These are phyloP conservation scores for Citeromyces hawaiiensis DNA, from an alignment of 1,139 yeast genomes.

Conservation along the genomic window DNA sequence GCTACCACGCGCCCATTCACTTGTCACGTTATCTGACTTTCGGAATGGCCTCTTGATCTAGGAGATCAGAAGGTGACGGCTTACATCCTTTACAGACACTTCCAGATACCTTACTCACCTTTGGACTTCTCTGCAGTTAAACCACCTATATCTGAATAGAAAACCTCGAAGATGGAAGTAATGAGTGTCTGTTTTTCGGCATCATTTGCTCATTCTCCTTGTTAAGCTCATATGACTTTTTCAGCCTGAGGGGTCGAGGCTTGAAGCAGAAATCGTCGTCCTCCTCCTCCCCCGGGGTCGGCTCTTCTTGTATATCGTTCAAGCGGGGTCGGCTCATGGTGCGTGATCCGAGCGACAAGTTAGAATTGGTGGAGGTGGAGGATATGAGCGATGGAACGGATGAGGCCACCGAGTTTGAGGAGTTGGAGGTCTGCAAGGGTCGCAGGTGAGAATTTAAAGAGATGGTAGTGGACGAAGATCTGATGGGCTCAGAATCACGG, in stretches of 20 bases:
- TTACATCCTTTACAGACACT: no score
- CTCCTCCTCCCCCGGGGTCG: not conserved
- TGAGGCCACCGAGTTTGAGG: slow-evolving; percentile 6
- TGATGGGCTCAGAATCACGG: slow-evolving; percentile 17
- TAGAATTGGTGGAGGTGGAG: slow-evolving; percentile 14
- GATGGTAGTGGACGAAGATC: not conserved
- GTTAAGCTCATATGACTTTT: not conserved
- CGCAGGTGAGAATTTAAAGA: not conserved
- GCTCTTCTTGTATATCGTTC: not conserved
- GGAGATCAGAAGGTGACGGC: no score
- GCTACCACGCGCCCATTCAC: no score
- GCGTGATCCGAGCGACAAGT: not conserved
- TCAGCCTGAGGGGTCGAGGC: not conserved
- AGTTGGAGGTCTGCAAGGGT: not conserved
- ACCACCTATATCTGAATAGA: not conserved
- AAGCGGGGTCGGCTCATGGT: not conserved
- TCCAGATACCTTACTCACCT: no score
- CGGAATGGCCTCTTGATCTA: no score
- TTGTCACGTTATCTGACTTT: no score
- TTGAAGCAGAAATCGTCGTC: not conserved
- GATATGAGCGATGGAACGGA: slow-evolving; percentile 16
- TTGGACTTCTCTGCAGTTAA: no score
- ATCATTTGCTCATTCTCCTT: not conserved
- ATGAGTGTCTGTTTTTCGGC: not conserved
- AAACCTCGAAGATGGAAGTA: not conserved